Evolutionary conservation across 805 yeast genomes (phyloP).

Genomic region (Yamadazyma paraphyllophila): DNA sequence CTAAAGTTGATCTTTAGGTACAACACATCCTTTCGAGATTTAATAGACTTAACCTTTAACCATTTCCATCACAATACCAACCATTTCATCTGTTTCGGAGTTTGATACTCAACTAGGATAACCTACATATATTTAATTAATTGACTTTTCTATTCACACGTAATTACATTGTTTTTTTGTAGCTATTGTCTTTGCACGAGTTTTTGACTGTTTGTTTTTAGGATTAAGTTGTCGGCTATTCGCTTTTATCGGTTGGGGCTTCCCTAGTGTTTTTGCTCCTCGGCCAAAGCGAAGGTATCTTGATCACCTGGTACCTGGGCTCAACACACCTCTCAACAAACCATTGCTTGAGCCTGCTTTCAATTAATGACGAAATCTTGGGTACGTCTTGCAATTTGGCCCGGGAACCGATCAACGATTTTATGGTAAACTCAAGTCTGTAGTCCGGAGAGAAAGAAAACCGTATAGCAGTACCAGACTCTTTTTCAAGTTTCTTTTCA

Average conservation of each 20-base stretch:
- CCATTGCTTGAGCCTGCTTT: constrained; percentile 80
- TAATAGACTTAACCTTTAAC: not conserved
- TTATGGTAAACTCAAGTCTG: constrained; percentile 82
- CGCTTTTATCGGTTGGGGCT: constrained; percentile 10
- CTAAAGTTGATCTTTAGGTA: constrained; percentile 11
- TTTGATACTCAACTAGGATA: constrained; percentile 1
- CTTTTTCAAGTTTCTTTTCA: constrained; percentile 8
- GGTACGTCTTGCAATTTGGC: constrained; percentile 93
- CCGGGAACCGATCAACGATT: constrained; percentile 86
- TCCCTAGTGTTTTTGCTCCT: constrained; percentile 39
- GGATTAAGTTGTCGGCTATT: not conserved
- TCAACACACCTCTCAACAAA: constrained; percentile 90
- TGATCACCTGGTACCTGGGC: constrained; percentile 85
- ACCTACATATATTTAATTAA: not conserved
- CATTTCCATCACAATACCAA: constrained; percentile 1
- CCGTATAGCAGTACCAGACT: constrained; percentile 67
- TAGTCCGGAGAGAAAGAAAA: constrained; percentile 92
- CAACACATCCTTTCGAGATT: too few species aligned
- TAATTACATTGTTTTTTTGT: not conserved
- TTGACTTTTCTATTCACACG: constrained; percentile 1
- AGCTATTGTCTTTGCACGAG: too few species aligned
- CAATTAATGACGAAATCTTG: constrained; percentile 80
- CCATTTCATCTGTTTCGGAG: constrained; percentile 3
- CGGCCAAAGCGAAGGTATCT: constrained; percentile 88
- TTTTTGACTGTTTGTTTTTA: too few species aligned